Evolutionary conservation across 345 rosid genomes (phyloP).

Genomic region (Acer saccharum): DNA sequence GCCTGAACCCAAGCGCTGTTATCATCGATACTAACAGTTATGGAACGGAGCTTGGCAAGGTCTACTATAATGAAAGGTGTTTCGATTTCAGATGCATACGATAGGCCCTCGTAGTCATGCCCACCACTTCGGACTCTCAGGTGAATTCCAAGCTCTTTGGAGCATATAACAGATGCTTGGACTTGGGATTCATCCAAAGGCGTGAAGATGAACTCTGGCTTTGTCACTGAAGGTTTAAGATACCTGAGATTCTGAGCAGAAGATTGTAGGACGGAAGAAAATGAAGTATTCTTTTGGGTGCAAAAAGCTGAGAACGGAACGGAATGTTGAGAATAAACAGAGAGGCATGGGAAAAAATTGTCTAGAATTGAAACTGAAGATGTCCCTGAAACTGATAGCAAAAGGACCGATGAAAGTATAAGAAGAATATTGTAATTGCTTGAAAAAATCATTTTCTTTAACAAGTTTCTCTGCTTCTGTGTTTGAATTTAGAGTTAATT

Average conservation of each 20-base stretch:
- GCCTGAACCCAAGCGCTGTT: conserved; percentile 41
- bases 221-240: conserved; percentile 13
- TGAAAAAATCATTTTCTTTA: conserved; percentile 6
- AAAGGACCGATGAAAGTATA: conserved; percentile 1
- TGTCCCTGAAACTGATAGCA: conserved; percentile 3
- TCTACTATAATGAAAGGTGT: conserved; percentile 36
- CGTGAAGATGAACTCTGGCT: conserved; percentile 28
- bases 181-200: conserved; percentile 27
- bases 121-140: conserved; percentile 39
- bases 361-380: conserved; percentile 2
- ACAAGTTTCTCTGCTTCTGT: not conserved
- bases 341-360: not conserved
- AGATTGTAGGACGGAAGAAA: not conserved
- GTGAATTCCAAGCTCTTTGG: conserved; percentile 24
- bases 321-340: not conserved
- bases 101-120: conserved; percentile 39
- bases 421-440: not conserved
- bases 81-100: conserved; percentile 34
- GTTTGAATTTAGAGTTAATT: not conserved
- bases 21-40: conserved; percentile 24
- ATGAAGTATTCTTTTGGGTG: conserved; percentile 2
- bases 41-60: conserved; percentile 28
- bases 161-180: conserved; percentile 33
- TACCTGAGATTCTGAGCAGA: conserved; percentile 22
- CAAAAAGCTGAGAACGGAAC: conserved; percentile 1